These are phyloP conservation scores for Fusarium chaquense DNA, from an alignment of 2,329 filamentous ascomycete genomes.

Conservation along the genomic window DNA sequence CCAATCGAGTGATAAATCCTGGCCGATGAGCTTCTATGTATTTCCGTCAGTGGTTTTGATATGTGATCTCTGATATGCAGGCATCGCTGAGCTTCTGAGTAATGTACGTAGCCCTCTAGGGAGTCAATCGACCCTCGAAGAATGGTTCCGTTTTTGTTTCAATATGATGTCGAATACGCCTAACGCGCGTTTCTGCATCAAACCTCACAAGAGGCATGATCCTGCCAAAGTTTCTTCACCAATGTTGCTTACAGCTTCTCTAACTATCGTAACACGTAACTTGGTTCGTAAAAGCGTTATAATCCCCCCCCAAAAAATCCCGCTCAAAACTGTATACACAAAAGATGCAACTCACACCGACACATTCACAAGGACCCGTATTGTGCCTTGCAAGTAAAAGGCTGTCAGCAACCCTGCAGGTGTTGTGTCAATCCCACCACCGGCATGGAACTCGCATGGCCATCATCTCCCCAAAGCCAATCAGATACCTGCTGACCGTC, in stretches of 20 bases:
- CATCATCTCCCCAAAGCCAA: slow-evolving; percentile 41
- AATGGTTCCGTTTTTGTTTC: slow-evolving; percentile 26
- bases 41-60: background rate
- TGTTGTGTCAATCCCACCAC: slow-evolving; percentile 37
- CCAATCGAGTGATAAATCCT: background rate
- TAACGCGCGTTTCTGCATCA: background rate
- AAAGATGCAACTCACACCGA: background rate
- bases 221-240: background rate
- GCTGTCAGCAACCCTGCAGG: slow-evolving; percentile 20
- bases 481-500: slow-evolving; percentile 37
- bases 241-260: background rate
- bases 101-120: slow-evolving; percentile 7
- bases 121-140: slow-evolving; percentile 18
- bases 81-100: background rate
- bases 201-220: background rate
- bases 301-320: background rate
- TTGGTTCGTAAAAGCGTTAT: slow-evolving; percentile 28
- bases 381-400: background rate
- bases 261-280: slow-evolving; percentile 10
- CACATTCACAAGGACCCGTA: background rate
- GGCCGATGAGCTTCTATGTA: background rate
- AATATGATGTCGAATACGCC: slow-evolving; percentile 15
- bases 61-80: background rate
- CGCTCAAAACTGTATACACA: slow-evolving; percentile 17
- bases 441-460: slow-evolving; percentile 22